These are phyloP conservation scores for Eleusine indica DNA, from an alignment of 176 grass and related monocot species.

Conservation along the genomic window DNA sequence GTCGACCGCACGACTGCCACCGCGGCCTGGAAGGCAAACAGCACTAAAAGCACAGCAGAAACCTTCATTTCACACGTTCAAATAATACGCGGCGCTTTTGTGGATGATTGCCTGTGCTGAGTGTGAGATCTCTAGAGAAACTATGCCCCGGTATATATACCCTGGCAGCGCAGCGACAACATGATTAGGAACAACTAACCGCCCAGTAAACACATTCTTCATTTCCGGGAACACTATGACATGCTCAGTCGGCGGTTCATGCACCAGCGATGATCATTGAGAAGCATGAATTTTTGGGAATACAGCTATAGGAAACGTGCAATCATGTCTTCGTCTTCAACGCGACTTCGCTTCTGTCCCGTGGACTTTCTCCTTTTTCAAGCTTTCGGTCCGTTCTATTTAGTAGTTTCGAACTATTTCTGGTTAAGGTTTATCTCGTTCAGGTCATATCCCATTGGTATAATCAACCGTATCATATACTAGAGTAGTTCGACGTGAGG, in stretches of 20 bases:
- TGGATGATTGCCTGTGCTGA: not conserved
- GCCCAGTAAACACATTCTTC: not conserved
- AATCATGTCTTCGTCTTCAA: not conserved
- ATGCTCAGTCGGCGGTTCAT: not conserved
- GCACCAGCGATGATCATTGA: not conserved
- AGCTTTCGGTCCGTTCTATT: not conserved
- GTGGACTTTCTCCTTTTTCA: not conserved
- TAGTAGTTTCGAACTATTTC: not conserved
- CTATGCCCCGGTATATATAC: not conserved
- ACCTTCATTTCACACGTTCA: not conserved
- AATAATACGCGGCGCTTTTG: not conserved
- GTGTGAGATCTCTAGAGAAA: not conserved
- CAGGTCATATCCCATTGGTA: not conserved
- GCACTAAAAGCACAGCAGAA: not conserved
- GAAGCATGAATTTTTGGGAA: not conserved
- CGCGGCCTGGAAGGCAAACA: not conserved
- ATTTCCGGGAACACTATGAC: not conserved
- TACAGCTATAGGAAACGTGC: not conserved
- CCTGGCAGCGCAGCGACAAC: not conserved
- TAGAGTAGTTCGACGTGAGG: not conserved
- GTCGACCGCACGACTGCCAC: not conserved
- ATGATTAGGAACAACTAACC: not conserved
- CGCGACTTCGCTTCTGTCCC: not conserved
- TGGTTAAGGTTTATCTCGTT: not conserved
- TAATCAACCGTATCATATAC: not conserved